phyloP scores from a whole-genome alignment of 768 basidiomycete species.

The Ramaria rubella region DNA sequence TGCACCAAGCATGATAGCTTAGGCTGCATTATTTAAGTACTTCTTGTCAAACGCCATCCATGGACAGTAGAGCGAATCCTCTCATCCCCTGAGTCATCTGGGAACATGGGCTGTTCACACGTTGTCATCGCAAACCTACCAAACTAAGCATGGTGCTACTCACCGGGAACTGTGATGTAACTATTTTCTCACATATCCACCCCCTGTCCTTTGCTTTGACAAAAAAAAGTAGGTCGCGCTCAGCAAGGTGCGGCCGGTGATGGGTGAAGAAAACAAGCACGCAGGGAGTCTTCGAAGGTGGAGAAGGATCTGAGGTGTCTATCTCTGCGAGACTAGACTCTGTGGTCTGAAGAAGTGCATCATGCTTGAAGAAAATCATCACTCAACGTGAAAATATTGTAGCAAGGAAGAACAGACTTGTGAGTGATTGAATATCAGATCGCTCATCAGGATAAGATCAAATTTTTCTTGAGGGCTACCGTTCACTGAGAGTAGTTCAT shows the following conservation, averaged over 20 bases:
- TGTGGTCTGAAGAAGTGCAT: conserved; percentile 72
- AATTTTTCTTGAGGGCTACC: conserved; percentile 31
- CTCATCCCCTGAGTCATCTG: conserved; percentile 76
- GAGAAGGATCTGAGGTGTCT: conserved; percentile 13
- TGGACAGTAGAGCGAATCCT: conserved; percentile 75
- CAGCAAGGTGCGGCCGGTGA: conserved; percentile 77
- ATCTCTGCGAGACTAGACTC: conserved; percentile 28
- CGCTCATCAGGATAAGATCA: conserved; percentile 82
- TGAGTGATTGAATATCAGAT: conserved; percentile 92
- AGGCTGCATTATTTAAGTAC: too few relatives aligned
- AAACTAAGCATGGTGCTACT: conserved; percentile 17
- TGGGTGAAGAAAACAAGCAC: conserved; percentile 86
- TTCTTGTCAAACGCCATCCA: conserved; percentile 59
- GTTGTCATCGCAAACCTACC: neutral
- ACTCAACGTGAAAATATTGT: neutral
- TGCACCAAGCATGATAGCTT: too few relatives aligned
- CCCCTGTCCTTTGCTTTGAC: conserved; percentile 49
- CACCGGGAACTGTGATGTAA: conserved; percentile 59
- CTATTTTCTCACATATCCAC: conserved; percentile 68
- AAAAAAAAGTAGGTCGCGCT: conserved; percentile 82
- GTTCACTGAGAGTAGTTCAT: conserved; percentile 19
- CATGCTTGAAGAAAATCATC: conserved; percentile 46
- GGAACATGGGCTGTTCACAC: conserved; percentile 75
- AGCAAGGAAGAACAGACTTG: conserved; percentile 44
- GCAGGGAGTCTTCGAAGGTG: conserved; percentile 24